Evolutionary conservation across 148 eudicot species (phyloP).

Genomic region (Chenopodium suecicum): DNA sequence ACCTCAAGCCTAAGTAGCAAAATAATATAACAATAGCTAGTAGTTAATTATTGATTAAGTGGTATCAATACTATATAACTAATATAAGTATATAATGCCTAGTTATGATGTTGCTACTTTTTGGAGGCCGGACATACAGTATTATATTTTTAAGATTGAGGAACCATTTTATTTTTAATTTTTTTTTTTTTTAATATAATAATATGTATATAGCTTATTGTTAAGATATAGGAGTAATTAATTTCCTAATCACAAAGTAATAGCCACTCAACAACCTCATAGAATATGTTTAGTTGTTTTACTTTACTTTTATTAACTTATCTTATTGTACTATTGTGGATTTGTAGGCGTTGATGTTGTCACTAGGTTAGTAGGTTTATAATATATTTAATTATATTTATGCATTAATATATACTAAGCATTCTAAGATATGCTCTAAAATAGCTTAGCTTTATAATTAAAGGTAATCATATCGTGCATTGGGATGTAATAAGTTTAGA

Average conservation of each 20-base stretch:
- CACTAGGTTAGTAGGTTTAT: not conserved
- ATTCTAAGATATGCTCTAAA: constrained; percentile 10
- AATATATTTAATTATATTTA: too few species aligned
- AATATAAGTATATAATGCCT: not conserved
- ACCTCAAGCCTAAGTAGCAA: constrained; percentile 1
- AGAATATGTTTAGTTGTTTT: not conserved
- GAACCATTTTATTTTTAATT: not conserved
- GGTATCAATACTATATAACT: not conserved
- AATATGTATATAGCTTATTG: not conserved
- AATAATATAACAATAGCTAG: not conserved
- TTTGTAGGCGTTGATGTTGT: constrained; percentile 4
- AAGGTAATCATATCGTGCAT: not conserved
- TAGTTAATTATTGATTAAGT: not conserved
- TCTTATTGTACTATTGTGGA: not conserved
- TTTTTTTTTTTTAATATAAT: not conserved
- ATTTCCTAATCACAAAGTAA: not conserved
- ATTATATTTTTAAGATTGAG: not conserved
- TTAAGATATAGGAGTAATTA: not conserved
- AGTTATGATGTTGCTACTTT: not conserved
- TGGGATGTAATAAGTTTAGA: not conserved
- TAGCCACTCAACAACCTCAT: constrained; percentile 10
- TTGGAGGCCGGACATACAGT: not conserved
- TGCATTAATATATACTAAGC: not conserved
- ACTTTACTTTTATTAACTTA: not conserved
- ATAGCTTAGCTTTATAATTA: constrained; percentile 8